Base-by-base conservation (phyloP, 2,329 filamentous ascomycete genomes). In the Alternaria dauci region DNA sequence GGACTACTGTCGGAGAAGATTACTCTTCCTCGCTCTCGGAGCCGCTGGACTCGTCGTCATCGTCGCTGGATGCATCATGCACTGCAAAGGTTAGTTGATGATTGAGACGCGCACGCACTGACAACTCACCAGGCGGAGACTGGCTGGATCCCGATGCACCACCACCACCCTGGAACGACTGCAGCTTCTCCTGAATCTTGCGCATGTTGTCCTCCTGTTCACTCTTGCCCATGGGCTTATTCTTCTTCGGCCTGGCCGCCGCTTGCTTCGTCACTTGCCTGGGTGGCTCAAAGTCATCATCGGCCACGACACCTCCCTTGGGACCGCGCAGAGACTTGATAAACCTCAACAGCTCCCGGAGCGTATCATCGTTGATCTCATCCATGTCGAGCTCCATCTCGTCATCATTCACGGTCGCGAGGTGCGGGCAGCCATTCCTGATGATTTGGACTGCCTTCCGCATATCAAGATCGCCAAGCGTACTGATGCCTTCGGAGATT, bases 381-480 rank as follows among this genome's bases (percentile, higher is more conserved):
- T 89, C 87, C 65, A 89, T 88, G 65, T 89, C 87, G 34, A 94
- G 83, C 70, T 92, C 87, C 72, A 88, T 83, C 70, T 88, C 86
- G 50, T 87, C 86, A 66, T 85, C 84, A 59, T 83, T 79, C 66
- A 84, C 82, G 71, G 84, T 78, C 34, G 80, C 75, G 47, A 95
- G 84, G 84, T 90, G 83, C 81, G 92, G 81, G 82, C 92, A 79
- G 68, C 96, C 94, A 66, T 88, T 88, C 77, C 96, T 93, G 74
- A 99, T 98, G 63, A 98, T 94, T 61, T 91, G 88, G 32, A 97
- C 92, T 0, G 94, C 93, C 68, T 88, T 88, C 51, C 89, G 86
- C 73, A 97, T 90, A 67, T 92, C 89, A n/a, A 85, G 83, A 51
- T 91, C 90, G 18, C 93, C 89, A 58, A 98, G 87, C 63, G 89